These are phyloP conservation scores for Phytophthora melonis DNA, from an alignment of 352 stramenopile species.

Conservation along the genomic window DNA sequence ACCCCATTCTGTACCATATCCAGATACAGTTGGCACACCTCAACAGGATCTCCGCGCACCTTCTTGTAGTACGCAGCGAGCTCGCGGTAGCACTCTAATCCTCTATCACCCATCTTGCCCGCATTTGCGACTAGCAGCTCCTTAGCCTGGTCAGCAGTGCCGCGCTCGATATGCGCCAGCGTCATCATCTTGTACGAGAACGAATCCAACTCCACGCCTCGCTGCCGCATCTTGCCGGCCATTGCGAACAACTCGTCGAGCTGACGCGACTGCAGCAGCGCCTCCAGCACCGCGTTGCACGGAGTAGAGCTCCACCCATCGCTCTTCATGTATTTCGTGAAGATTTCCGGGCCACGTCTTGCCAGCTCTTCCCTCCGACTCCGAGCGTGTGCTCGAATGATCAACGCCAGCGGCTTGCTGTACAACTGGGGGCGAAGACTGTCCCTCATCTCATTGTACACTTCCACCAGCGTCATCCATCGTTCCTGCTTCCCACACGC, in stretches of 20 bases:
- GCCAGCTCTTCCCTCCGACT: slow-evolving; percentile 7
- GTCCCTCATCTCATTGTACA: slow-evolving; percentile 20
- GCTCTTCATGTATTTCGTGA: slow-evolving; percentile 13
- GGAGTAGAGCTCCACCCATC: not conserved
- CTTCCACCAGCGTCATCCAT: slow-evolving; percentile 16
- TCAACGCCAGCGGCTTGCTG: slow-evolving; percentile 5
- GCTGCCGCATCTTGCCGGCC: slow-evolving; percentile 11
- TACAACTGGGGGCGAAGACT: slow-evolving; percentile 9
- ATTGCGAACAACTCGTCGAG: slow-evolving; percentile 9
- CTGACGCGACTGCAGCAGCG: slow-evolving; percentile 11
- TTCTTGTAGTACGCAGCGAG: slow-evolving; percentile 56
- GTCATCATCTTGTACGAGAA: slow-evolving; percentile 15
- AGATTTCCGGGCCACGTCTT: slow-evolving; percentile 10
- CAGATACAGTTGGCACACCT: slow-evolving; percentile 54
- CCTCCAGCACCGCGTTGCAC: slow-evolving; percentile 21
- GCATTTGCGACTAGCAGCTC: slow-evolving; percentile 10
- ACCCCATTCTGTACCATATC: slow-evolving; percentile 68
- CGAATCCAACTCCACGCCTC: slow-evolving; percentile 5
- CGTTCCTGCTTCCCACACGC: slow-evolving; percentile 17
- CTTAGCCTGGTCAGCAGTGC: slow-evolving; percentile 11
- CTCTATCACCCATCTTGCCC: slow-evolving; percentile 43
- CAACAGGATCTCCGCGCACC: slow-evolving; percentile 37
- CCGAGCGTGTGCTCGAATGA: slow-evolving; percentile 18
- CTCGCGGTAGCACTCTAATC: slow-evolving; percentile 62
- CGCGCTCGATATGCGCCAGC: slow-evolving; percentile 17